A percentile compares a stretch with the other conserved stretches of the same genome.
phyloP scores from a whole-genome alignment of 163 green algal species.

The Botryococcus braunii region DNA sequence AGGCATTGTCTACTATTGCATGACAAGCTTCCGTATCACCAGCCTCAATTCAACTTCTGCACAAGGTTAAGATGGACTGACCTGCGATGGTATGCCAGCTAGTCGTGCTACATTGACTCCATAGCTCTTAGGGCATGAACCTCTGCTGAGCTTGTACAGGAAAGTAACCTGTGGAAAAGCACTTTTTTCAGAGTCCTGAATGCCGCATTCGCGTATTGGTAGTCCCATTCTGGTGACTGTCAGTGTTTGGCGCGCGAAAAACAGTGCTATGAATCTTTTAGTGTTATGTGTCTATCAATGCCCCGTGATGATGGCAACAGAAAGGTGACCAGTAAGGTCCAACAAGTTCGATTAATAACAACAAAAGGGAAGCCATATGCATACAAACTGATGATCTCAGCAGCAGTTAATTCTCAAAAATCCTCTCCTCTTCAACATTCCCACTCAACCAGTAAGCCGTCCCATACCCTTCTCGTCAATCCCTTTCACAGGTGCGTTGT shows the following conservation, averaged over 20 bases:
- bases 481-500: too few species aligned
- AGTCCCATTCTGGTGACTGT: not conserved
- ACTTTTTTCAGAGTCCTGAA: conserved; percentile 3
- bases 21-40: not conserved
- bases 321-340: too few species aligned
- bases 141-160: conserved; percentile 74
- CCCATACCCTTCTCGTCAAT: too few species aligned
- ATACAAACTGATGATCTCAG: too few species aligned
- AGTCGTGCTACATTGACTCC: conserved; percentile 86
- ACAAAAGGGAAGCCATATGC: too few species aligned
- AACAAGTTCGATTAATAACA: too few species aligned
- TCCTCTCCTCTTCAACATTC: too few species aligned
- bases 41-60: not conserved
- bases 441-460: too few species aligned
- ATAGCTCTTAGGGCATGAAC: conserved; percentile 86
- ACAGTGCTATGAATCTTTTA: not conserved
- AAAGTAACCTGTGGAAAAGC: conserved; percentile 75
- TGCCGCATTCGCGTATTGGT: not conserved
- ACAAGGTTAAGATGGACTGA: not conserved
- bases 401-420: too few species aligned
- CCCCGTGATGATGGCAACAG: not conserved
- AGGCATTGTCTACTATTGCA: not conserved
- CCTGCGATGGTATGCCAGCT: conserved; percentile 56
- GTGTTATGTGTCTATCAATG: not conserved
- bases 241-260: not conserved